Base-by-base conservation (phyloP, 768 basidiomycete species). In the Mycena albidolilacea region DNA sequence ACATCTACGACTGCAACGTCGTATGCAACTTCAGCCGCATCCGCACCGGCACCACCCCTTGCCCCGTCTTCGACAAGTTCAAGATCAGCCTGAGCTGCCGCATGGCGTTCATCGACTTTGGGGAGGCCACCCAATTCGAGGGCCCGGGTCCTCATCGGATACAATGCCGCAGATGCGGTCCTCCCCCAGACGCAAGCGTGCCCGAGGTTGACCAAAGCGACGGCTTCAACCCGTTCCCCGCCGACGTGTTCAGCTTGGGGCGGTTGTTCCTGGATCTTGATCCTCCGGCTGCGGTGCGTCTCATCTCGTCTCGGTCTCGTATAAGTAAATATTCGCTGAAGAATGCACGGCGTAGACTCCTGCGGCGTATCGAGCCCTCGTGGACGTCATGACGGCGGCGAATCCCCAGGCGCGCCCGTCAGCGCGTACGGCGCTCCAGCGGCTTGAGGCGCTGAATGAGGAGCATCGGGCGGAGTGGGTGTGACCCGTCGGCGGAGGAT, bases 31-130 rank as follows among this genome's bases (percentile, higher is more conserved):
- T 23, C 30, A 12, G 41, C 12, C 30, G 58, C 6, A 15, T 58
- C 35, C 41, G 54, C 39, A 21, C 64, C 5, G 0, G 17, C 50
- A 5, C 12, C 50, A 5, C 12, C 8, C 54, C 54, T 1, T 67
- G 65, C 23, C 55, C 65, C 21, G 14, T 44, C 14, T 67, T 67
- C 12, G 43, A 67, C 10, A 58, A 44, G 6, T 67, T 67, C 35
- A 58, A 30, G 55, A 11, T 43, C 14, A 58, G 65, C 21, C 3
- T 14, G 10, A 23, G 5, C 2, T 67, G 0, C 15, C 39, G 55
- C 3, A 6, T 67, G 21, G 65, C 65, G 3, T 67, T 67, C 23
- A 43, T 67, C 12, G 65, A 67, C 54, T 67, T 67, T 37, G 65
- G 55, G 7, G 7, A 2, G 15, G 57, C 65, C 5, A 7, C 17